phyloP scores from a whole-genome alignment of 345 rosid species.

The Sonneratia alba region DNA sequence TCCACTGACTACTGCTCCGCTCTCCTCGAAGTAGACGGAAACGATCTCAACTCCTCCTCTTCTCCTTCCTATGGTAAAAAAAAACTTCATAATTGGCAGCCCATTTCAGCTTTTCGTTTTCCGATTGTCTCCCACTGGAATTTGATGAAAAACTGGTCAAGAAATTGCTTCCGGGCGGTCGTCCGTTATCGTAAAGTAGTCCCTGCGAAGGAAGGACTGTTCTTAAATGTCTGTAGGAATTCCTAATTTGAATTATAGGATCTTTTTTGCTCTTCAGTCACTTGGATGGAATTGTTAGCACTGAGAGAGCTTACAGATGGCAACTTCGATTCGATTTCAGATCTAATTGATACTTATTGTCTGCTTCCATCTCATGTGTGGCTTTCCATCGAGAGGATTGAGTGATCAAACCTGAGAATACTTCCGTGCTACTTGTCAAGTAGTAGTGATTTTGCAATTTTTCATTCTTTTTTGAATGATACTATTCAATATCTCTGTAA shows the following conservation, averaged over 20 bases:
- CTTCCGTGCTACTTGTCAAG: too few relatives aligned
- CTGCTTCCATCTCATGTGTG: not conserved
- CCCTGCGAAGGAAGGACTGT: too few relatives aligned
- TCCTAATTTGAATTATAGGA: too few relatives aligned
- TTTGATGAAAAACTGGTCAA: not conserved
- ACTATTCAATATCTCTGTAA: too few relatives aligned
- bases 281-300: not conserved
- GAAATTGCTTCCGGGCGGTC: not conserved
- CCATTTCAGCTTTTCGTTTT: not conserved
- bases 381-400: too few relatives aligned
- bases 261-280: not conserved
- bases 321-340: not conserved
- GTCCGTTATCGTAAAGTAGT: too few relatives aligned
- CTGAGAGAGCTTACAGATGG: not conserved
- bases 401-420: too few relatives aligned
- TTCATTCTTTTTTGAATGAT: too few relatives aligned
- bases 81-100: not conserved
- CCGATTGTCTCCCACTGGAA: not conserved
- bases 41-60: conserved; percentile 3
- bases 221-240: too few relatives aligned
- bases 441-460: too few relatives aligned
- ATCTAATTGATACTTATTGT: not conserved
- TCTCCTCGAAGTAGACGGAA: conserved; percentile 14
- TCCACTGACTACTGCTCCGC: conserved; percentile 20
- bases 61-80: conserved; percentile 1